These are phyloP conservation scores for Solanum gracilifrons DNA, from an alignment of 257 asterid species.

Conservation along the genomic window DNA sequence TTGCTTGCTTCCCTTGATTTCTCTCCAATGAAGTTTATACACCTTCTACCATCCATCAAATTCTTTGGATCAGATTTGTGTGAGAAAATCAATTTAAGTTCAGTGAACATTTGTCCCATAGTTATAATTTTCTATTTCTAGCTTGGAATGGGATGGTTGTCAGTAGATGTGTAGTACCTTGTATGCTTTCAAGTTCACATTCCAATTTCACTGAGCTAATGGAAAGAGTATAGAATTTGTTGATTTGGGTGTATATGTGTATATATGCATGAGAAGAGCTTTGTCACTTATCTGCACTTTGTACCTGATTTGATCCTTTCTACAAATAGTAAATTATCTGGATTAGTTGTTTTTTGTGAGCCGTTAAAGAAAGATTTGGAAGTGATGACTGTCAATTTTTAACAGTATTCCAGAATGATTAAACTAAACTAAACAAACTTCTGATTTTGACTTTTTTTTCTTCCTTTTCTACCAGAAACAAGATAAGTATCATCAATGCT, in stretches of 20 bases:
- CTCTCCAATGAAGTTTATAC: neutral
- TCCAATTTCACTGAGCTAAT: neutral
- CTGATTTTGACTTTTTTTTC: neutral
- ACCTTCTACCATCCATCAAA: neutral
- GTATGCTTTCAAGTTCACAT: neutral
- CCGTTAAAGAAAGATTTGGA: neutral
- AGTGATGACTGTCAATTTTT: neutral
- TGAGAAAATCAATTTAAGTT: neutral
- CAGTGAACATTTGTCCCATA: neutral
- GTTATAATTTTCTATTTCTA: neutral
- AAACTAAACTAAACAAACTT: neutral
- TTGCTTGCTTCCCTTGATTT: neutral
- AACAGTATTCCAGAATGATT: neutral
- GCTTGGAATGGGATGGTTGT: neutral
- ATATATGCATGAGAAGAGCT: neutral
- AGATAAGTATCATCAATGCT: constrained; percentile 55
- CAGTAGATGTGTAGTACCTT: neutral
- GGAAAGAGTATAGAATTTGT: neutral
- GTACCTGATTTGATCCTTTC: neutral
- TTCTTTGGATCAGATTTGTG: neutral
- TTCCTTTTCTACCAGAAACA: constrained; percentile 37
- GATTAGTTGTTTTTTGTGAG: neutral
- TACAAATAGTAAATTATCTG: neutral
- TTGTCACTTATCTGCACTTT: neutral
- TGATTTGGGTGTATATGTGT: neutral